Conservation (phyloP, 805 yeast species). For the Saccharomyces jurei region DNA sequence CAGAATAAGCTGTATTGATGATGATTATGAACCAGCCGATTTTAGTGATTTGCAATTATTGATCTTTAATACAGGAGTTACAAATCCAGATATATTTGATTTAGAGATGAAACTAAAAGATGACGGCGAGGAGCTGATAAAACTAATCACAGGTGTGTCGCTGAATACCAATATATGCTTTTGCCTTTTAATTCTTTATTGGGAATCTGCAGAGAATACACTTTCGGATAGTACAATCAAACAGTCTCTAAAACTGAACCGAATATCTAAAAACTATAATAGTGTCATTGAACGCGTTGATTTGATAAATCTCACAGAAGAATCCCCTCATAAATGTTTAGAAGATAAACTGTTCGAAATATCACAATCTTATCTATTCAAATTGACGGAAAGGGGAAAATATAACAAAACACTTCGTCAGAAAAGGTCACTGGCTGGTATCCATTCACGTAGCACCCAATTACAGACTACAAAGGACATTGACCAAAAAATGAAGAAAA, state of each 20-base stretch:
- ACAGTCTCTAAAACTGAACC: slow-evolving; percentile 17
- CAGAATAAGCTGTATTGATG: slow-evolving; percentile 17
- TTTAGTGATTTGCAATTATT: slow-evolving; percentile 29
- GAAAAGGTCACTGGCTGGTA: slow-evolving; percentile 14
- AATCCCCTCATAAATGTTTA: slow-evolving; percentile 26
- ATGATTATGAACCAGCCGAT: slow-evolving; percentile 16
- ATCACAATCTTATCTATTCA: slow-evolving; percentile 19
- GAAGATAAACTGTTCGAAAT: slow-evolving; percentile 23
- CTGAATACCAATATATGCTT: slow-evolving; percentile 30
- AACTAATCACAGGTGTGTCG: slow-evolving; percentile 30
- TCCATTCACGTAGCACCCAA: slow-evolving; percentile 5
- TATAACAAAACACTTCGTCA: slow-evolving; percentile 17
- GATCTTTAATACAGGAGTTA: slow-evolving; percentile 34
- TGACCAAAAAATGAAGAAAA: slow-evolving; percentile 23
- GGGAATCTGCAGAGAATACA: slow-evolving; percentile 34
- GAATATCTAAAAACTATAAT: slow-evolving; percentile 28
- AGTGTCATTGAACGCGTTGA: slow-evolving; percentile 23
- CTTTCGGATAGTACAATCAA: slow-evolving; percentile 10
- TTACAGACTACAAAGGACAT: slow-evolving; percentile 10
- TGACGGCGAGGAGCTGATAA: slow-evolving; percentile 30
- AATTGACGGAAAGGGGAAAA: slow-evolving; percentile 30
- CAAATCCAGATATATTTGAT: slow-evolving; percentile 27
- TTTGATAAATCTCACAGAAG: slow-evolving; percentile 23
- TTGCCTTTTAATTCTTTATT: slow-evolving; percentile 30
- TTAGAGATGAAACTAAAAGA: slow-evolving; percentile 28